phyloP scores from a whole-genome alignment of 805 yeast species.

The Jamesozyma lodderae region DNA sequence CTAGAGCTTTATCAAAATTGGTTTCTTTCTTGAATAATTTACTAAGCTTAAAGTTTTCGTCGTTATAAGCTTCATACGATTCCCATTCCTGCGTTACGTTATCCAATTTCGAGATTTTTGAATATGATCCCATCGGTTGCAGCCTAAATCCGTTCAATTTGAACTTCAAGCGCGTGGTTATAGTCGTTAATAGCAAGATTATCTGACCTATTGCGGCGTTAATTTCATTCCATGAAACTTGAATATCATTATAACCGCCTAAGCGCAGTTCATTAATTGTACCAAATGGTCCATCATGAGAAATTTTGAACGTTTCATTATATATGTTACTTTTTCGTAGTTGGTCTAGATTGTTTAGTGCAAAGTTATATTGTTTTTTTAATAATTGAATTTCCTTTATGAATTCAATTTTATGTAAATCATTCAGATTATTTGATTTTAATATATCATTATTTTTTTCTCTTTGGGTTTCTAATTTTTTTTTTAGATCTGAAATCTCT shows the following conservation, averaged over 20 bases:
- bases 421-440: constrained; percentile 43
- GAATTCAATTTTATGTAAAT: constrained; percentile 43
- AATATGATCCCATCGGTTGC: constrained; percentile 77
- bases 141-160: constrained; percentile 51
- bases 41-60: constrained; percentile 64
- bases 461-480: constrained; percentile 39
- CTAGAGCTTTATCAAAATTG: constrained; percentile 72
- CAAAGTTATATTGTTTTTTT: constrained; percentile 52
- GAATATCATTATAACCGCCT: constrained; percentile 53
- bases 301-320: constrained; percentile 73
- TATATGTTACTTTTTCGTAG: constrained; percentile 73
- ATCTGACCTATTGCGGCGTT: constrained; percentile 89
- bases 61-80: constrained; percentile 52
- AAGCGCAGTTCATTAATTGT: constrained; percentile 77
- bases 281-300: constrained; percentile 77
- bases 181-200: constrained; percentile 56
- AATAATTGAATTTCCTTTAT: constrained; percentile 52
- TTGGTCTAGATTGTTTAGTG: constrained; percentile 57
- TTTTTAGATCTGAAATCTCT: constrained; percentile 37
- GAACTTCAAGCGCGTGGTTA: constrained; percentile 47
- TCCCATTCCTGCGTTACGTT: constrained; percentile 31
- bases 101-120: constrained; percentile 50
- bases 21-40: constrained; percentile 58
- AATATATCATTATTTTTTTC: constrained; percentile 38
- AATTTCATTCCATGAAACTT: constrained; percentile 82